Evolutionary conservation across 176 grass and related monocot species (phyloP), one percentile per base, ranked within the genome.

Genomic region (Oryza coarctata): DNA sequence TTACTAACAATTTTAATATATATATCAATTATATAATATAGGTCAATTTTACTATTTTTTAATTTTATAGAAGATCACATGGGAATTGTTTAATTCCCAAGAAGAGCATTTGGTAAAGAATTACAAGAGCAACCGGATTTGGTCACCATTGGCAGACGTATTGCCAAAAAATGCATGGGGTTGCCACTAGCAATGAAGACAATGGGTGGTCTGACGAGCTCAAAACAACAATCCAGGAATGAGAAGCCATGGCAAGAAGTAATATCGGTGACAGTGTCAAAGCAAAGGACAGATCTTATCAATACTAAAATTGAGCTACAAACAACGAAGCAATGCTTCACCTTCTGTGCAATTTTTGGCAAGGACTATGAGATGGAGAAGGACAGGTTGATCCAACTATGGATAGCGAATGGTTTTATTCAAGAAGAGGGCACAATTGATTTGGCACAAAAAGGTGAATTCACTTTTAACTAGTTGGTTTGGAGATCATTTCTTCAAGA

Each of bases 401-500:
- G 84, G 84, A 86, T 67, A 0, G 84, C 84, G 23, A 86, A 86
- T 41, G 69, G 25, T 25, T 62, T 67, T 38, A 74, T 86, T 65
- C 76, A 55, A 17, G 29, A 18, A 58, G 65, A 83, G 0, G 13
- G 47, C 0, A 7, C 11, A 25, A 17, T 57, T 32, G 25, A 80
- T 28, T 15, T 74, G 32, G 1, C 7, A 33, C 7, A 12, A 3
- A 86, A 40, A 74, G 76, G 84, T 0, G 33, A 81, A 27, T 0
- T 20, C 0, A 17, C 75, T 41, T 86, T 80, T n/a, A 3, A 45
- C 0, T 9, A 86, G 3, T 60, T 86, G 20, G 61, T 45, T 39
- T 29, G 68, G 76, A 73, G 84, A 13, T 86, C 76, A 9, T 86
- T 86, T 23, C 15, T 86, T 10, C 70, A 86, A 61, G 77, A 86